Evolutionary conservation across 2,329 filamentous ascomycete species (phyloP), one percentile per base, ranked within the genome.

Genomic region (Botrytis elliptica): DNA sequence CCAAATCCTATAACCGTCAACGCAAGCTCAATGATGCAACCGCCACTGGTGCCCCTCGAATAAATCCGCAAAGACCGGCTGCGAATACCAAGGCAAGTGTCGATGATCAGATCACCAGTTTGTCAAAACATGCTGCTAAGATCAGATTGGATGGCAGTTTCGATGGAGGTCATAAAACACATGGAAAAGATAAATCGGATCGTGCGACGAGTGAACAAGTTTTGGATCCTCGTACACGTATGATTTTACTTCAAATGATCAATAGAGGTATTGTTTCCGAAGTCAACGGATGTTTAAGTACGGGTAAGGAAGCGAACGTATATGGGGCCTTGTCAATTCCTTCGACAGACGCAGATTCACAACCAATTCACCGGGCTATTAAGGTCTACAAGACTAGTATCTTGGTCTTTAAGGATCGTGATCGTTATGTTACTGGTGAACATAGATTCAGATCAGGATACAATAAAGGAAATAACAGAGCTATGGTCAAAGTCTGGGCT

Each of bases 351-450:
- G 83, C 81, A 36, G 82, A 87, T 12, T 85, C 85, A 3, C 84
- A 86, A 33, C 84, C 88, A 0, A 84, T 90, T 0, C 93, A 97
- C 80, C 90, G 94, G 67, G 96, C 96, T 20, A 94, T 98, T 86
- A 99, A 99, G 85, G 93, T 99, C 69, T 99, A 99, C 89, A 99
- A 99, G 88, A 99, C 96, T 12, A 93, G 93, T 72, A 99, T 99
- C 77, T 85, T 99, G 46, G 94, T 97, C 38, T 99, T 99, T 89
- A 98, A 98, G 85, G 96, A 99, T 84, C 89, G 96, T 74, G 95
- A 98, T 83, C 92, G 94, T 80, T 99, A 99, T 83, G 96, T 99
- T 76, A 92, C 92, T 0, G 96, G 96, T 77, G 96, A 99, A 84
- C 94, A 95, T 84, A 88, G 96, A 38, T 99, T 99, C 86, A 90